These are phyloP conservation scores for Megacollybia platyphylla DNA, from an alignment of 1,284 basidiomycete genomes.

Conservation along the genomic window DNA sequence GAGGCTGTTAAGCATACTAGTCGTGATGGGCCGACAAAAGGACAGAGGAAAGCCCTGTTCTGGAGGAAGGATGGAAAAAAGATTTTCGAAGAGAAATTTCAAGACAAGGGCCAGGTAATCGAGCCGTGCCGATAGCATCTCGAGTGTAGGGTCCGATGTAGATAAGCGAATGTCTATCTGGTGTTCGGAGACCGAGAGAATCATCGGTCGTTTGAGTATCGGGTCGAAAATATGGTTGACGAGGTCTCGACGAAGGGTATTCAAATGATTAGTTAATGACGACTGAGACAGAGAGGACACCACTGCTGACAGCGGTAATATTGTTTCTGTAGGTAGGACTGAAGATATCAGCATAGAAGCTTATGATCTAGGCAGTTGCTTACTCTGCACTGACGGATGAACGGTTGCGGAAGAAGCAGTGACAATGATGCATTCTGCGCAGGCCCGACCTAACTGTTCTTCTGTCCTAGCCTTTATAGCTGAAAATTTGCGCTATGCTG, in stretches of 20 bases:
- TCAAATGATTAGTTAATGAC: slow-evolving; percentile 41
- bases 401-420: slow-evolving; percentile 36
- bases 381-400: slow-evolving; percentile 44
- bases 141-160: slow-evolving; percentile 21
- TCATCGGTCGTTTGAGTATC: slow-evolving; percentile 38
- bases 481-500: slow-evolving; percentile 35
- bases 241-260: slow-evolving; percentile 54
- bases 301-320: slow-evolving; percentile 39
- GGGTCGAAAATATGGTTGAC: slow-evolving; percentile 44
- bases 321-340: slow-evolving; percentile 46
- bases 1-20: slow-evolving; percentile 48
- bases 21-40: slow-evolving; percentile 43
- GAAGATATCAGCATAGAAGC: slow-evolving; percentile 6
- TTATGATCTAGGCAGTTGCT: slow-evolving; percentile 7
- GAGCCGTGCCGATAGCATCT: slow-evolving; percentile 27
- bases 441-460: slow-evolving; percentile 63
- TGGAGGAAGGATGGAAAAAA: slow-evolving; percentile 37
- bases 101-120: slow-evolving; percentile 39
- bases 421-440: slow-evolving; percentile 39
- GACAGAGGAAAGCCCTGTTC: slow-evolving; percentile 34
- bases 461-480: slow-evolving; percentile 45
- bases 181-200: slow-evolving; percentile 27
- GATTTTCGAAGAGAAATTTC: slow-evolving; percentile 38
- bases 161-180: slow-evolving; percentile 33
- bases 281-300: slow-evolving; percentile 44